Conservation (phyloP, 306 rosid genomes). For the Quercus variabilis region DNA sequence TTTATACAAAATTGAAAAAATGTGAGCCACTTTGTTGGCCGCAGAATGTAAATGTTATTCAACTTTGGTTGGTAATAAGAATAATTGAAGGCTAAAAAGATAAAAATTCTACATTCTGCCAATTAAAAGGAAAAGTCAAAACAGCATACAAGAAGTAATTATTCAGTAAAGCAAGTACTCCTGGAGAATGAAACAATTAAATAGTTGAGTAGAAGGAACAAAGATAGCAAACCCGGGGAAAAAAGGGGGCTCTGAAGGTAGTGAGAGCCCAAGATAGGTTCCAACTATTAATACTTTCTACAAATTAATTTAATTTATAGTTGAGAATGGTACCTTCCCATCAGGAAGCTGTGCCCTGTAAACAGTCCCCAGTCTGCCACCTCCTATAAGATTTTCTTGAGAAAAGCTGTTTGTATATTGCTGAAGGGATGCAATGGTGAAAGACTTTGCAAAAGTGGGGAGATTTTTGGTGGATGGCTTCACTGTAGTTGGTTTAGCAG, state of each 20-base stretch:
- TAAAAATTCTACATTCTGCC: background rate
- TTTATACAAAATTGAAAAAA: background rate
- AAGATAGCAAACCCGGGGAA: background rate
- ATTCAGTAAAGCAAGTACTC: background rate
- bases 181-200: background rate
- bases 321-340: slow-evolving; percentile 69
- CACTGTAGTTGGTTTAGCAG: slow-evolving; percentile 30
- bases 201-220: background rate
- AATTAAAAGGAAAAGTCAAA: background rate
- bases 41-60: background rate
- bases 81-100: background rate
- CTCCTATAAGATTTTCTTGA: slow-evolving; percentile 77
- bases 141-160: background rate
- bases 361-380: slow-evolving; percentile 86
- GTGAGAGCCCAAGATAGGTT: background rate
- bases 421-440: slow-evolving; percentile 86
- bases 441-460: slow-evolving; percentile 58
- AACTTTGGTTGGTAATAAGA: background rate
- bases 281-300: slow-evolving; percentile 5
- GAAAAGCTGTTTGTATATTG: slow-evolving; percentile 96
- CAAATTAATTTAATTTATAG: slow-evolving; percentile 19
- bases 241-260: background rate
- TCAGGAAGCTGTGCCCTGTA: slow-evolving; percentile 89
- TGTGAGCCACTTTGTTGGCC: background rate
- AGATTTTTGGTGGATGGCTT: slow-evolving; percentile 42